These are phyloP conservation scores for Talaromyces sp. DNA, from an alignment of 2,329 filamentous ascomycete species.

Conservation along the genomic window DNA sequence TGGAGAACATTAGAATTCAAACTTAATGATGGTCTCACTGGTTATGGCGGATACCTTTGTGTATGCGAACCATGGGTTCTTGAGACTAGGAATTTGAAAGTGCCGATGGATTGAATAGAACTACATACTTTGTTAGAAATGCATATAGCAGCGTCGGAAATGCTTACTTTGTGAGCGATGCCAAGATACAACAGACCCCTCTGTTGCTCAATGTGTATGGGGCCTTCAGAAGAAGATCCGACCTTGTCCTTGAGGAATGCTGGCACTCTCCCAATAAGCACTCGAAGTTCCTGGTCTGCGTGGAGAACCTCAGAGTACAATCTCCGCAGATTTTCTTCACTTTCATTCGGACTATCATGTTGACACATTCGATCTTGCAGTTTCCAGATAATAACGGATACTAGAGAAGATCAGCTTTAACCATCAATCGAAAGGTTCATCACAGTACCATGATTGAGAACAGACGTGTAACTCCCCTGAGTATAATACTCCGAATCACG, in stretches of 20 bases:
- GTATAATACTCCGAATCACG: not conserved
- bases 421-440: not conserved
- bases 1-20: not conserved
- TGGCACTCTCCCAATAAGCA: slow-evolving; percentile 6
- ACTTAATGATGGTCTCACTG: not conserved
- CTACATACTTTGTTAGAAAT: not conserved
- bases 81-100: slow-evolving; percentile 13
- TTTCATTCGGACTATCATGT: not conserved
- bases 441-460: slow-evolving; percentile 1
- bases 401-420: slow-evolving; percentile 1
- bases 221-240: no score
- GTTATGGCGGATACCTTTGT: slow-evolving; percentile 6
- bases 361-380: slow-evolving; percentile 10
- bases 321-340: not conserved
- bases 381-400: slow-evolving; percentile 13
- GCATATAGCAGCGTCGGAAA: no score
- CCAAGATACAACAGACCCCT: not conserved
- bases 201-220: not conserved
- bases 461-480: slow-evolving; percentile 1
- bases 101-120: slow-evolving; percentile 14
- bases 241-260: not conserved
- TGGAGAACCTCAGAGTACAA: slow-evolving; percentile 11
- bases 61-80: slow-evolving; percentile 15
- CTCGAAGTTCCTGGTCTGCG: slow-evolving; percentile 6
- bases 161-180: slow-evolving; percentile 2